Evolutionary conservation across 2,329 filamentous ascomycete species (phyloP).

Genomic region (Berkeleyomyces basicola): DNA sequence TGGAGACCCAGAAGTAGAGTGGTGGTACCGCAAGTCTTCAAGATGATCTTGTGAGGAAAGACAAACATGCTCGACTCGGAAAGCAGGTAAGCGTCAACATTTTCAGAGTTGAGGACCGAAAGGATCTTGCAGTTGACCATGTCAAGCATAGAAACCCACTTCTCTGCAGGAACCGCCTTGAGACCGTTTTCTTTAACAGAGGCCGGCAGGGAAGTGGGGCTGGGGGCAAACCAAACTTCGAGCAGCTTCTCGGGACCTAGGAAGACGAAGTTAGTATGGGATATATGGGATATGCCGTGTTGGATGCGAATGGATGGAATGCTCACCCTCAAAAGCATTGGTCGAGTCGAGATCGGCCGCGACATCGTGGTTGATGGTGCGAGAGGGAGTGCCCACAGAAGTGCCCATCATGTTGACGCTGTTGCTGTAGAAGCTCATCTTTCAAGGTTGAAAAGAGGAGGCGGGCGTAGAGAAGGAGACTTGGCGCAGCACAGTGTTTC

Average conservation of each 20-base stretch:
- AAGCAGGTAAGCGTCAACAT: constrained; percentile 88
- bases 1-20: constrained; percentile 80
- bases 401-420: constrained; percentile 23
- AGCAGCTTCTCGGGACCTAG: constrained; percentile 86
- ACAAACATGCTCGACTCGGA: constrained; percentile 99
- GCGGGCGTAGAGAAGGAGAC: constrained; percentile 1
- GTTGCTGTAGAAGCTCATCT: constrained; percentile 14
- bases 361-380: constrained; percentile 94
- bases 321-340: constrained; percentile 83
- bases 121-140: constrained; percentile 97
- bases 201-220: constrained; percentile 53
- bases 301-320: background rate
- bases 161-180: constrained; percentile 68
- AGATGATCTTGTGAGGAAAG: constrained; percentile 96
- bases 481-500: constrained; percentile 1
- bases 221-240: constrained; percentile 93
- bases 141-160: constrained; percentile 94
- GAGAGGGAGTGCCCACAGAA: constrained; percentile 66
- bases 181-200: constrained; percentile 58
- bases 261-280: background rate
- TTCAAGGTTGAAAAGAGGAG: constrained; percentile 15
- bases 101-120: constrained; percentile 81
- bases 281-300: background rate
- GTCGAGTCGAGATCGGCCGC: constrained; percentile 82
- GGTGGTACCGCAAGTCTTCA: constrained; percentile 97